These are phyloP conservation scores for Sporothrix globosa DNA, from an alignment of 2,329 filamentous ascomycete species.

Conservation along the genomic window DNA sequence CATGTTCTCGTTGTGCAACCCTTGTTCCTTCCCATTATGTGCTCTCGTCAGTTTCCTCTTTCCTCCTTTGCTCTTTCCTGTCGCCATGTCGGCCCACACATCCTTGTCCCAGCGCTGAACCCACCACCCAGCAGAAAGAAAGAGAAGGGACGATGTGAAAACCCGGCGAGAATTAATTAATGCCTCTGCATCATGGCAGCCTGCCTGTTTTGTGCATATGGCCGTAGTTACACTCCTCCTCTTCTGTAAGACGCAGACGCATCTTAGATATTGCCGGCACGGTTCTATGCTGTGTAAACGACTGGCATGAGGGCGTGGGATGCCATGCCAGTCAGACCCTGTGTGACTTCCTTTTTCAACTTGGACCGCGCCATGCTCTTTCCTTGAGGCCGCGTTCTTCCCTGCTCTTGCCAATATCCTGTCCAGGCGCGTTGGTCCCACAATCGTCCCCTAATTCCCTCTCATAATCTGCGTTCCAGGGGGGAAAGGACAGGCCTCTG, in stretches of 20 bases:
- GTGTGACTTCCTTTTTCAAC: neutral
- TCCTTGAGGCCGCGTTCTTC: neutral
- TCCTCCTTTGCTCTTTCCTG: neutral
- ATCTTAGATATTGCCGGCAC: constrained; percentile 2
- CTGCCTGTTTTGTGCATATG: neutral
- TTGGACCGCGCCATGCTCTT: constrained; percentile 7
- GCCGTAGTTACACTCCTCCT: neutral
- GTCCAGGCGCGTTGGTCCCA: constrained; percentile 13
- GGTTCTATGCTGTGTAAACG: neutral
- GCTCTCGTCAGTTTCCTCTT: neutral
- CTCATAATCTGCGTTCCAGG: constrained; percentile 25
- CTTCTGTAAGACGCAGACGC: neutral
- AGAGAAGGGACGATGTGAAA: neutral
- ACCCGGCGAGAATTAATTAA: neutral
- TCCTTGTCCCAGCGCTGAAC: neutral
- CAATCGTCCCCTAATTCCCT: constrained; percentile 12
- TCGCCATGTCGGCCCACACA: neutral
- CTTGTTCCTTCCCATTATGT: neutral
- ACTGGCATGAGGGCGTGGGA: constrained; percentile 4
- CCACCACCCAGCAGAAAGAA: constrained; percentile 2
- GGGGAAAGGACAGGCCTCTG: constrained; percentile 1
- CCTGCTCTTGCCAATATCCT: constrained; percentile 22
- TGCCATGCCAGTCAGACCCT: constrained; percentile 8
- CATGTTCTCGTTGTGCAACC: neutral
- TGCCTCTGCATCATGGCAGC: constrained; percentile 6